phyloP scores from a whole-genome alignment of 2,329 filamentous ascomycete species.

The Xylariomycetidae sp. region DNA sequence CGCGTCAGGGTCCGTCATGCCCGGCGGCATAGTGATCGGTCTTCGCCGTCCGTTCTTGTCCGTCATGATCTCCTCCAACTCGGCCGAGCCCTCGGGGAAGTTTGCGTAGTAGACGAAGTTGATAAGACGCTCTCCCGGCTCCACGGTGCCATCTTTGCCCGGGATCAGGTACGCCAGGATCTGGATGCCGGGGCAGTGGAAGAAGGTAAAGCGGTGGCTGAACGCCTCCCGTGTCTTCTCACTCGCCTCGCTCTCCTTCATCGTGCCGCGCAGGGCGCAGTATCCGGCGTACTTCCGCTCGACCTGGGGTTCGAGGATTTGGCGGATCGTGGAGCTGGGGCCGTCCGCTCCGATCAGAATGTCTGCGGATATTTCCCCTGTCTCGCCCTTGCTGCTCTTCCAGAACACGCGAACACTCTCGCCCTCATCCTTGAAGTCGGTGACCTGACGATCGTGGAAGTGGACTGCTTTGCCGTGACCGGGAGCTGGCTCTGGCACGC shows the following conservation, averaged over 20 bases:
- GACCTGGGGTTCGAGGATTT: conserved; percentile 24
- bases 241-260: conserved; percentile 33
- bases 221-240: conserved; percentile 29
- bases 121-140: conserved; percentile 34
- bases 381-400: conserved; percentile 27
- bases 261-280: conserved; percentile 36
- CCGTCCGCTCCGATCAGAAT: conserved; percentile 41
- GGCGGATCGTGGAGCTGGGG: conserved; percentile 33
- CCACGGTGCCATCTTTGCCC: conserved; percentile 31
- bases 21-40: conserved; percentile 33
- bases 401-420: conserved; percentile 26
- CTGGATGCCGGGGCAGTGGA: conserved; percentile 32
- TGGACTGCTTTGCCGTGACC: conserved; percentile 26
- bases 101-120: conserved; percentile 45
- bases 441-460: conserved; percentile 30
- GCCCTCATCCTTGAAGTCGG: conserved; percentile 19
- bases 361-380: conserved; percentile 27
- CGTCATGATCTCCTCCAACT: conserved; percentile 30
- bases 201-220: conserved; percentile 35
- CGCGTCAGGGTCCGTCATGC: conserved; percentile 24
- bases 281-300: conserved; percentile 34
- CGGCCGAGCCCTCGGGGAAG: conserved; percentile 27
- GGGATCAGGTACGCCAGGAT: conserved; percentile 40
- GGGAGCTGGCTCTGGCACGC: conserved; percentile 19
- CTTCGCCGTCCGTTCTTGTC: conserved; percentile 26